A percentile compares a stretch with the other conserved stretches of the same genome.
Conservation (phyloP, 2,329 filamentous ascomycete species). For the Aspergillus carbonarius region DNA sequence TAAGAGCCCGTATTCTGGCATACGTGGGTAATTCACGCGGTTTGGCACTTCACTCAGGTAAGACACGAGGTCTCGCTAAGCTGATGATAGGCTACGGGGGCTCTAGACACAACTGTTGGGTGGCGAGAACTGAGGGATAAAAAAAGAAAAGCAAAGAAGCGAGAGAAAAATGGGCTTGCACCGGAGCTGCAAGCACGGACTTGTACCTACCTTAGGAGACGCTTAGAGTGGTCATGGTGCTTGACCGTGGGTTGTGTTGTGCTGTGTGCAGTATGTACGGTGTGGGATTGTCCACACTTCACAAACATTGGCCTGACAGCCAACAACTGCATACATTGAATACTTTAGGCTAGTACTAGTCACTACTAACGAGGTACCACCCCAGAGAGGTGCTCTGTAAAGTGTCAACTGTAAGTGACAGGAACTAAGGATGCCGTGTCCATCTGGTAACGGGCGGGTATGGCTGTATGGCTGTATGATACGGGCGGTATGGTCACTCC, state of each 20-base stretch:
- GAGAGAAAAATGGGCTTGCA: background rate
- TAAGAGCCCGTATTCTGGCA: background rate
- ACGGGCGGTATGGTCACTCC: constrained; percentile 5
- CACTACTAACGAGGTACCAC: too few species aligned
- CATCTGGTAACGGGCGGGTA: constrained; percentile 1
- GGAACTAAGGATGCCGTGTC: too few species aligned
- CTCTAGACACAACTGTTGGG: background rate
- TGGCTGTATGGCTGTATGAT: background rate
- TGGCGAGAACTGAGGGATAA: background rate
- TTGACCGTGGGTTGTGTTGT: background rate
- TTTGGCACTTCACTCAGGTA: background rate
- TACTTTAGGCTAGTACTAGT: too few species aligned
- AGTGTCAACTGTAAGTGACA: too few species aligned
- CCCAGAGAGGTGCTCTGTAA: too few species aligned
- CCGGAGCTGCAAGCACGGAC: background rate
- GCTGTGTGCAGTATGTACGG: background rate
- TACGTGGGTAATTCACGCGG: background rate
- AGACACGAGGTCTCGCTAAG: background rate
- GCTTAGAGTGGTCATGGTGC: too few species aligned
- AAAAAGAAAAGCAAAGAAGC: background rate
- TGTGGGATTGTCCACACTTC: too few species aligned
- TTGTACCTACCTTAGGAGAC: background rate
- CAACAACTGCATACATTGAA: too few species aligned
- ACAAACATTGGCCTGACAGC: too few species aligned
- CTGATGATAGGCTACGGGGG: background rate